Evolutionary conservation across 306 rosid species (phyloP), one percentile per base, ranked within the genome.

Genomic region (Morella rubra): DNA sequence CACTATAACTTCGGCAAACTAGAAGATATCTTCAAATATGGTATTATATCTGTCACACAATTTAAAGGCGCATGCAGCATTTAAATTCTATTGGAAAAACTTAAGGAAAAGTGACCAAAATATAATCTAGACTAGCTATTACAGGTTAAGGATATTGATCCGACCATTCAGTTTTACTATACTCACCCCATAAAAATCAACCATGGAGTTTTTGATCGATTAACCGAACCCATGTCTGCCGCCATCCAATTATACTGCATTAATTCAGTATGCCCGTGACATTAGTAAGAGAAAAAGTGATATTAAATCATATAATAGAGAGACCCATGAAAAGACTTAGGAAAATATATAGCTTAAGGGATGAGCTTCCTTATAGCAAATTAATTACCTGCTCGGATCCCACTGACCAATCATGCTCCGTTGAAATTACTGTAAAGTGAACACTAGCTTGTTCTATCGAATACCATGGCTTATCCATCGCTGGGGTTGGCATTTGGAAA

Each of bases 381-480:
- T 32, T 32, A 32, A 32, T 76, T 74, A 90, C 98, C 91, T 94
- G 98, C 73, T 89, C 96, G 32, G 97, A 91, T 16, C 78, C 75
- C 41, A 10, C 0, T 8, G 80, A 45, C 90, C 89, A 94, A 14
- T 90, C 81, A 82, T 94, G 96, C 83, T 94, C 98, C 24, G 98
- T 94, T 55, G 98, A 94, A 15, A 91, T 90, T 16, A 91, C 72
- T 49, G 93, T 94, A 79, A 94, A 83, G 83, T 94, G 95, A 75
- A 86, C 89, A 80, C 90, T 85, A 66, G 66, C 97, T 80, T 91
- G 89, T 75, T 94, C 96, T 61, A 90, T 90, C 32, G 97, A 91
- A 82, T 91, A 94, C 98, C 98, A 94, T 76, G 98, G 98, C 64
- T 91, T 84, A 79, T 94, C 98, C 83, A 85, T 89, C 62, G 74